Evolutionary conservation across 768 basidiomycete species (phyloP), one percentile per base, ranked within the genome.

Genomic region (Hypholoma fasciculare): DNA sequence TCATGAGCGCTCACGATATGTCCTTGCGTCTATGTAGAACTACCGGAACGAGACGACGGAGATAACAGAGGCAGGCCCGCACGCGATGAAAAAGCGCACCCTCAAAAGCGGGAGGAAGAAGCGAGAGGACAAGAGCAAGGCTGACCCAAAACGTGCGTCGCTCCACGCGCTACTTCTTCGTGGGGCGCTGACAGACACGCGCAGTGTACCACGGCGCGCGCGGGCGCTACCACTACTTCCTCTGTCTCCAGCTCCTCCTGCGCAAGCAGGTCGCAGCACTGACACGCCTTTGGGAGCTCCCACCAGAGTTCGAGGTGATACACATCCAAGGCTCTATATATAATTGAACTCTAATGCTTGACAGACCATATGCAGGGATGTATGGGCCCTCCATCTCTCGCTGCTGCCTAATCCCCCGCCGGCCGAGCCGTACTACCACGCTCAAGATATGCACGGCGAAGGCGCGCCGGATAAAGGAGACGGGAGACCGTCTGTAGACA

Each of bases 201-300:
- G 37, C 55, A 97, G 95, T 93, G 44, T 96, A 94, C 65, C 88
- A 94, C 63, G 94, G 94, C 7, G 80, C 84, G 14, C 81, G 89
- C 57, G 92, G 87, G 13, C 81, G 86, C 39, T 94, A 82, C 67
- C 85, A 89, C 57, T 92, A 92, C 64, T 90, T 92, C 60, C 89
- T 95, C 61, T 91, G 90, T 65, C 77, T 92, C 37, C 96, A 97
- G 70, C 74, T 93, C 0, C 74, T 97, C 54, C 75, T 96, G 11
- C 81, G 94, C 34, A 83, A 87, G 64, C 94, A 97, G 71, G 74
- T 94, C 12, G 76, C 73, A 6, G 79, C 80, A n/a, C 70, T 94
- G 57, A 79, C 68, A 4, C 65, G 67, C 12, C 63, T 84, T 9
- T 94, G 93, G 93, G 69, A 75, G n/a, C 76, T 95, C 19, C 92